Evolutionary conservation across 2,329 filamentous ascomycete genomes (phyloP).

Genomic region (Fusarium brachygibbosum): DNA sequence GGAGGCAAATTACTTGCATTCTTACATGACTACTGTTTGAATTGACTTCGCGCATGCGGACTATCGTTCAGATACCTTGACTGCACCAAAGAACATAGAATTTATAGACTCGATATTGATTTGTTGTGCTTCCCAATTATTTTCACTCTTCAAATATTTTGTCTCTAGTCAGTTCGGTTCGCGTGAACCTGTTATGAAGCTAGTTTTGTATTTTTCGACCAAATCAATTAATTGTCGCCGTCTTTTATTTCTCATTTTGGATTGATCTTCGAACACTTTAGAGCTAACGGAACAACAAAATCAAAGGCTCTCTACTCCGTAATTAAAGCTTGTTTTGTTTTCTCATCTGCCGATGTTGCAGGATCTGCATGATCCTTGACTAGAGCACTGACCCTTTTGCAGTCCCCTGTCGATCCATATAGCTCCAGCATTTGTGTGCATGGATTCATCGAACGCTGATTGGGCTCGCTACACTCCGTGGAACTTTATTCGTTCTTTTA

Average conservation of each 20-base stretch:
- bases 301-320: background rate
- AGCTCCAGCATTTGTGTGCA: background rate
- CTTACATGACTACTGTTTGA: background rate
- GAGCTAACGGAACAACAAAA: background rate
- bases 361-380: background rate
- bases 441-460: background rate
- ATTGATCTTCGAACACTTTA: background rate
- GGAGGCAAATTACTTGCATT: background rate
- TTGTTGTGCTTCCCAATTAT: background rate
- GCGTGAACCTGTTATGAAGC: background rate
- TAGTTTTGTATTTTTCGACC: background rate
- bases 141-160: background rate
- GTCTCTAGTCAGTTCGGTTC: background rate
- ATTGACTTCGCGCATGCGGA: background rate
- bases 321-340: background rate
- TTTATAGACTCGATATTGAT: background rate
- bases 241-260: background rate
- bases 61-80: background rate
- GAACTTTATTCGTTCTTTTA: background rate
- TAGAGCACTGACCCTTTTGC: background rate
- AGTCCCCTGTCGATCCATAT: background rate
- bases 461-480: background rate
- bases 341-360: background rate
- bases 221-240: no score
- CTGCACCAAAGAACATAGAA: background rate